Evolutionary conservation across 805 yeast species (phyloP), one percentile per base, ranked within the genome.

Genomic region (Suhomyces sp.): DNA sequence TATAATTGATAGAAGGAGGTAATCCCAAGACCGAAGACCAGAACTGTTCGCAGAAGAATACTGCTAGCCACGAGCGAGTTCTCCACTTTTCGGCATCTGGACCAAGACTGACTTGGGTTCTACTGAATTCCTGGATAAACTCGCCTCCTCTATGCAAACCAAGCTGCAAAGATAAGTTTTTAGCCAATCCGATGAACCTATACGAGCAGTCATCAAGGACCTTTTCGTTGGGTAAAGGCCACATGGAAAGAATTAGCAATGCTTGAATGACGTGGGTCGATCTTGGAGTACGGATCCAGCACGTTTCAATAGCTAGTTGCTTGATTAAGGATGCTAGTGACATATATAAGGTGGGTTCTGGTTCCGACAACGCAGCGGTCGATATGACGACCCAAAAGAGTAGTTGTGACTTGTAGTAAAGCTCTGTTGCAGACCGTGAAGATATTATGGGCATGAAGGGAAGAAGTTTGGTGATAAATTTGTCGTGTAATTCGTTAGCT

Each of bases 61-160:
- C 86, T 2, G 93, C 91, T 25, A 90, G 72, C 97, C 97, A 92
- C 1, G 96, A 83, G 58, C 97, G 76, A 1, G 97, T 90, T 66
- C 97, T 79, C 97, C 97, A 92, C 62, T 84, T 85, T 59, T 89
- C 97, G 4, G 97, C 93, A 68, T 92, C 90, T 0, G 93, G 93
- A 4, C 78, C 79, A 68, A 91, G 76, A 21, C 89, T 81, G 4
- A 87, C 94, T 64, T 92, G 97, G 27, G 93, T 88, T 62, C 97
- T 78, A 6, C 96, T 86, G 59, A 92, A 92, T 62, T 92, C 97
- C 56, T 87, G 83, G 57, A 92, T 89, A 65, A 92, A 92, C 64
- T 87, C 88, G 22, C 97, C 97, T 2, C 79, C 78, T 57, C 97
- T 75, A 68, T 92, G 97, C 54, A 92, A 75, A 9, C 97, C 97